phyloP scores from a whole-genome alignment of 345 rosid genomes.

The Populus pruinosa region DNA sequence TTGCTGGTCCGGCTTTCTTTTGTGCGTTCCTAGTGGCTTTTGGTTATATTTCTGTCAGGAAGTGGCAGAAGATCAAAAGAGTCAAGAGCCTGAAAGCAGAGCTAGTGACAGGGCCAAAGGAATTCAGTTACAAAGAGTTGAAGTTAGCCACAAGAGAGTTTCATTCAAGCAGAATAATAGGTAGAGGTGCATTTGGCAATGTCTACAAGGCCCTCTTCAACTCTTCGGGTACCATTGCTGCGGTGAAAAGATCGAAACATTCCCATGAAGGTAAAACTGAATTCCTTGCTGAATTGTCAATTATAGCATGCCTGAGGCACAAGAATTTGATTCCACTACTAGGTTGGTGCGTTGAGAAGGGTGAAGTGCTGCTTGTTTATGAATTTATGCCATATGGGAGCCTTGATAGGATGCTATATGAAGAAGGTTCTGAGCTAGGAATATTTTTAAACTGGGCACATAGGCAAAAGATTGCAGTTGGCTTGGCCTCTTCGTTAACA shows the following conservation, averaged over 20 bases:
- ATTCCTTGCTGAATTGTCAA: slow-evolving; percentile 76
- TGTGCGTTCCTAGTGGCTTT: slow-evolving; percentile 53
- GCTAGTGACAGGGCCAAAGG: slow-evolving; percentile 62
- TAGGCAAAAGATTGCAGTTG: slow-evolving; percentile 68
- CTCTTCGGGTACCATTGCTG: slow-evolving; percentile 55
- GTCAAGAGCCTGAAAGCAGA: slow-evolving; percentile 63
- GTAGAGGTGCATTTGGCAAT: slow-evolving; percentile 82
- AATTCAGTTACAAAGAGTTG: slow-evolving; percentile 72
- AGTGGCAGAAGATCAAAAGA: slow-evolving; percentile 46
- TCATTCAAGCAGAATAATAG: slow-evolving; percentile 76
- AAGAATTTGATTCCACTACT: slow-evolving; percentile 83
- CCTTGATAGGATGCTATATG: slow-evolving; percentile 74
- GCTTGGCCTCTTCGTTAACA: slow-evolving; percentile 71
- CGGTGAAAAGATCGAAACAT: slow-evolving; percentile 83
- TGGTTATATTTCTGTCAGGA: slow-evolving; percentile 61
- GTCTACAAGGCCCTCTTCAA: slow-evolving; percentile 72
- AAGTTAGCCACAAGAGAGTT: slow-evolving; percentile 75
- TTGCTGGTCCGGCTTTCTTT: slow-evolving; percentile 76
- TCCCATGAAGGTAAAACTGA: slow-evolving; percentile 81
- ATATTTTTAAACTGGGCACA: slow-evolving; percentile 55
- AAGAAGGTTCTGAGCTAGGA: slow-evolving; percentile 40
- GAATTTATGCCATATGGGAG: slow-evolving; percentile 95
- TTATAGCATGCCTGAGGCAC: slow-evolving; percentile 88
- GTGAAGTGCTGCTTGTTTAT: slow-evolving; percentile 78
- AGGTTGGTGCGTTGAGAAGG: slow-evolving; percentile 94